phyloP scores from a whole-genome alignment of 1,139 yeast genomes.

The Nakaseomyces nivariensis region DNA sequence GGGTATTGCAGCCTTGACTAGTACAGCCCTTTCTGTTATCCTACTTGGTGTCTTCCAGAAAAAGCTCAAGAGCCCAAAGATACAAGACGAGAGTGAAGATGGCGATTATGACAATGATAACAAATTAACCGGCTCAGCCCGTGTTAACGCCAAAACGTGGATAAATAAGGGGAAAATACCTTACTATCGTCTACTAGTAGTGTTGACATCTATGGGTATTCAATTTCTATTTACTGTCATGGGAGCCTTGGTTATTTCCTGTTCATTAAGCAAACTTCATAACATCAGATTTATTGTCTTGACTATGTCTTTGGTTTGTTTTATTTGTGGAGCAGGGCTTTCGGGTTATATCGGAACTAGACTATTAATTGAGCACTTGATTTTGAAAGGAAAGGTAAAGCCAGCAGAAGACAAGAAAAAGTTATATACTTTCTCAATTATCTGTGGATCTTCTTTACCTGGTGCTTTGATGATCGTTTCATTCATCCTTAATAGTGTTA shows the following conservation, averaged over 20 bases:
- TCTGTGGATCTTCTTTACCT: slow-evolving; percentile 57
- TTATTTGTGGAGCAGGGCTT: slow-evolving; percentile 60
- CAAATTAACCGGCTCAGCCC: slow-evolving; percentile 6
- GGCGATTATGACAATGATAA: slow-evolving; percentile 7
- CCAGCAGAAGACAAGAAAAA: slow-evolving; percentile 5
- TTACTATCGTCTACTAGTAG: slow-evolving; percentile 31
- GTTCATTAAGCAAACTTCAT: slow-evolving; percentile 46
- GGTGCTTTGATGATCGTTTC: slow-evolving; percentile 44
- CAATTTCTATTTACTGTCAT: slow-evolving; percentile 56
- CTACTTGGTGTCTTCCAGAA: slow-evolving; percentile 6
- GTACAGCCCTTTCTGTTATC: slow-evolving; percentile 11
- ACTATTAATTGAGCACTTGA: neutral
- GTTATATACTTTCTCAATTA: slow-evolving; percentile 30
- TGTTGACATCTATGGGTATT: slow-evolving; percentile 63
- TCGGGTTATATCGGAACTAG: slow-evolving; percentile 61
- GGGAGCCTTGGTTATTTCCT: slow-evolving; percentile 52
- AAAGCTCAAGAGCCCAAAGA: neutral
- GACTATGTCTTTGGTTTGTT: slow-evolving; percentile 48
- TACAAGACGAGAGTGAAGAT: slow-evolving; percentile 1
- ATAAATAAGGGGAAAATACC: slow-evolving; percentile 10
- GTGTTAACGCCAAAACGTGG: slow-evolving; percentile 14
- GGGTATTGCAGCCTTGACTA: slow-evolving; percentile 16
- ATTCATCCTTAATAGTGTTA: slow-evolving; percentile 51
- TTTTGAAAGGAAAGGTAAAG: slow-evolving; percentile 31
- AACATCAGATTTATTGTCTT: slow-evolving; percentile 59